Conservation (phyloP, 192 early-diverging fungal genomes). For the Oehlia diaphana region DNA sequence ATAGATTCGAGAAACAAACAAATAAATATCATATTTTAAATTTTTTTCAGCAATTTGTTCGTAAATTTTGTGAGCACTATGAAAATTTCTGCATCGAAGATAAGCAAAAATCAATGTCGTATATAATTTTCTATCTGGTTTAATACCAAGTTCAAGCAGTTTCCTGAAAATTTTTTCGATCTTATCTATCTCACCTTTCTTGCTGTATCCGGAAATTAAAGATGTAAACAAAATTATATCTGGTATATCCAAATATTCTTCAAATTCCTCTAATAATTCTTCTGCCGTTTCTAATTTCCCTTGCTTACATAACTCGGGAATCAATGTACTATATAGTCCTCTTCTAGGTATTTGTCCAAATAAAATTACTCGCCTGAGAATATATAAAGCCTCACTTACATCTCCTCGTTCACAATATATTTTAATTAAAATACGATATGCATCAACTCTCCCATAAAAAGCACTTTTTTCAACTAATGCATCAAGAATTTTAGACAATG, state of each 20-base stretch:
- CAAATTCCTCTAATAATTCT: background rate
- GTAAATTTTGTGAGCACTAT: background rate
- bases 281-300: background rate
- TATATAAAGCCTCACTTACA: background rate
- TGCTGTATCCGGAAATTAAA: background rate
- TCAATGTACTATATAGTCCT: background rate
- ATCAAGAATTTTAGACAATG: background rate
- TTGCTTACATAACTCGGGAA: background rate
- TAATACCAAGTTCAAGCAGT: background rate
- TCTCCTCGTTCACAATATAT: background rate
- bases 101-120: background rate
- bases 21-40: background rate
- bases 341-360: constrained; percentile 3
- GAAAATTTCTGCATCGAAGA: background rate
- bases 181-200: background rate
- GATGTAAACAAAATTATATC: background rate
- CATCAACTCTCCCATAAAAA: background rate
- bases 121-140: background rate
- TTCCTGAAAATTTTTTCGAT: background rate
- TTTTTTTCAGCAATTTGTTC: constrained; percentile 1
- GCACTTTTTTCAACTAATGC: background rate
- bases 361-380: background rate
- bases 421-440: background rate
- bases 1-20: background rate
- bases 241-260: background rate